phyloP scores from a whole-genome alignment of 352 stramenopile genomes.

The Globisporangium acanthophoron region DNA sequence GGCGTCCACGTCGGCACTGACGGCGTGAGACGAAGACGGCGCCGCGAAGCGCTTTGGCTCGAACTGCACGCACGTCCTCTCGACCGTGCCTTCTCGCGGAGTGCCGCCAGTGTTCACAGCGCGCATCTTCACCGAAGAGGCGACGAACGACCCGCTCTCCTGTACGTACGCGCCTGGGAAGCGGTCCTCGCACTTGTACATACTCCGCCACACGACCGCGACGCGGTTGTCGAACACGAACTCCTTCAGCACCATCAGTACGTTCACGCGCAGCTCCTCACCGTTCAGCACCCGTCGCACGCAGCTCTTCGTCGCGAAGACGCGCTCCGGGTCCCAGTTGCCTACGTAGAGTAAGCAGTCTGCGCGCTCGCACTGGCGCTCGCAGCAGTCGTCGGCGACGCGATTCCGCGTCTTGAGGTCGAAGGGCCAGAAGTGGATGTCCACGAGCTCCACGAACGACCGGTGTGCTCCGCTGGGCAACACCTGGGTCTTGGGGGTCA shows the following conservation, averaged over 20 bases:
- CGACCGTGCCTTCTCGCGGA: neutral
- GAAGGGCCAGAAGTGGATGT: neutral
- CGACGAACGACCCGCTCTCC: constrained; percentile 2
- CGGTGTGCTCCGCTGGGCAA: neutral
- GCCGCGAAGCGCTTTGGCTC: neutral
- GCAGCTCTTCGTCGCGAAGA: constrained; percentile 5
- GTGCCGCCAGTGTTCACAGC: neutral
- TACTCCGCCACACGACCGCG: constrained; percentile 6
- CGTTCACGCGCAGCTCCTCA: neutral
- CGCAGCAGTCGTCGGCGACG: neutral
- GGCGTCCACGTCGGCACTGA: neutral
- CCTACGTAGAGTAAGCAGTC: constrained; percentile 1
- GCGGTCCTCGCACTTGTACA: constrained; percentile 7
- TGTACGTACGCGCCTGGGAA: constrained; percentile 9
- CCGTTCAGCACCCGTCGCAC: neutral
- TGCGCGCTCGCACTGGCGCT: neutral
- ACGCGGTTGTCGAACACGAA: neutral
- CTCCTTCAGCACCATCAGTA: constrained; percentile 5
- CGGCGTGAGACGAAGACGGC: neutral
- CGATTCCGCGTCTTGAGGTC: neutral
- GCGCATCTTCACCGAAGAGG: neutral
- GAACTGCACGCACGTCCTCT: constrained; percentile 1
- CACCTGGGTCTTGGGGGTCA: neutral
- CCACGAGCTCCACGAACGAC: constrained; percentile 1
- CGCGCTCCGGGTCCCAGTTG: constrained; percentile 2